Base-by-base conservation (phyloP, 2,329 filamentous ascomycete genomes). In the Xylariaceae sp. region DNA sequence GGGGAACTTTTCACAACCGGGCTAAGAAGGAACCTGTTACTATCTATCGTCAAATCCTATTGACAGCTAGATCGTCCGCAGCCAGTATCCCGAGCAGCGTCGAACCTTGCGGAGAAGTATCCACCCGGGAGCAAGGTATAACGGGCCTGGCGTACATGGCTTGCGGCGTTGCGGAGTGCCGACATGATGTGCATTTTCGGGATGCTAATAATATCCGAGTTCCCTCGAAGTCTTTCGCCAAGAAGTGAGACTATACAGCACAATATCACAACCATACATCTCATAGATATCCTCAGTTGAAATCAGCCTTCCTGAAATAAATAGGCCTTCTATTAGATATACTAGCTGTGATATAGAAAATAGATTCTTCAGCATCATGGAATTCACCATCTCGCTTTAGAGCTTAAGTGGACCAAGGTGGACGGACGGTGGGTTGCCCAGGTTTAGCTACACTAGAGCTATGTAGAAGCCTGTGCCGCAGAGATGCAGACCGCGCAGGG, bases 201-300 rank as follows among this genome's bases (percentile, higher is more conserved):
- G 5, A 46, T 29, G 47, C 51, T 55, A 45, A 58, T 58, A 50
- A 58, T 58, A 58, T 39, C 14, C 19, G 24, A 17, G 19, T 23
- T 23, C 37, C 11, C 14, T 14, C 34, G 14, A 53, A 26, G 37
- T 40, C 19, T 8, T 12, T 17, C 34, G 50, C 55, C 44, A 58
- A 58, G 44, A 40, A 36, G 26, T 54, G n/a, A 31, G 31, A 46
- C 34, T 26, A 34, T 36, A 43, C 28, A 14, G n/a, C n/a, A n/a
- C n/a, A n/a, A n/a, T n/a, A n/a, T n/a, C n/a, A n/a, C n/a, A n/a
- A n/a, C n/a, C n/a, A n/a, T n/a, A n/a, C n/a, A n/a, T n/a, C n/a
- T n/a, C n/a, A n/a, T n/a, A n/a, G n/a, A n/a, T n/a, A n/a, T n/a
- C n/a, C n/a, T n/a, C n/a, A n/a, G n/a, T n/a, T n/a, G n/a, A n/a